These are phyloP conservation scores for Grosmannia clavigera DNA, from an alignment of 2,329 filamentous ascomycete genomes.

Conservation along the genomic window DNA sequence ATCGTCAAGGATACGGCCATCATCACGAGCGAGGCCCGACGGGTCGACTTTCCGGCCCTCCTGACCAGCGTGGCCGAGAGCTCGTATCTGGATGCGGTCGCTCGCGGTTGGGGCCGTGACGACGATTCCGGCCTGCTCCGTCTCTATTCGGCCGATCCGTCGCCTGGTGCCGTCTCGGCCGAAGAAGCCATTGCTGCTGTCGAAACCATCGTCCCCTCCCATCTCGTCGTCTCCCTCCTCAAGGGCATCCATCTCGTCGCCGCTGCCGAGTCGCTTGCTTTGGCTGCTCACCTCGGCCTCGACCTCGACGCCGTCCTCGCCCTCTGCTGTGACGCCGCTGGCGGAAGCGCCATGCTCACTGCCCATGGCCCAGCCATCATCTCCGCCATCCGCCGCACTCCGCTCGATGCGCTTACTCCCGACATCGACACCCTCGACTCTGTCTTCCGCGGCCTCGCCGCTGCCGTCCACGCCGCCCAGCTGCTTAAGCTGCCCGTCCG, in stretches of 20 bases:
- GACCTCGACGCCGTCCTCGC: conserved; percentile 33
- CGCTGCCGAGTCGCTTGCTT: conserved; percentile 29
- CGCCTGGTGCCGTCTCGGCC: conserved; percentile 8
- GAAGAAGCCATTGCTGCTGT: background rate
- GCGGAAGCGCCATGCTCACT: conserved; percentile 27
- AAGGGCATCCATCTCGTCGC: conserved; percentile 31
- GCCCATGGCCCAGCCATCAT: conserved; percentile 26
- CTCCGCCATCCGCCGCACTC: conserved; percentile 19
- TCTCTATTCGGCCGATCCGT: conserved; percentile 27
- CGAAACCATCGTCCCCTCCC: background rate
- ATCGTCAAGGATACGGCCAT: conserved; percentile 52
- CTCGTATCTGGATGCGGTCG: conserved; percentile 46
- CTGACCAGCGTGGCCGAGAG: conserved; percentile 53
- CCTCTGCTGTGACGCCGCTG: conserved; percentile 32
- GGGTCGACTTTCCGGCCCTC: conserved; percentile 44
- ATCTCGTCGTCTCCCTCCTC: conserved; percentile 26
- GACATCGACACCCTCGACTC: conserved; percentile 16
- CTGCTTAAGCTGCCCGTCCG: conserved; percentile 27
- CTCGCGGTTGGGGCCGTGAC: conserved; percentile 38
- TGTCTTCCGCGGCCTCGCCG: conserved; percentile 21
- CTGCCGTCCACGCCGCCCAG: conserved; percentile 29
- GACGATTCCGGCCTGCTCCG: conserved; percentile 32
- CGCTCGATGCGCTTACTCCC: conserved; percentile 10
- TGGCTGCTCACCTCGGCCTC: conserved; percentile 26
- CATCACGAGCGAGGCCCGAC: conserved; percentile 52